Percentiles rank a stretch among this genome's conserved stretches.
Conservation (phyloP, 805 yeast species). For the Kodamaea kaohsiungensis region DNA sequence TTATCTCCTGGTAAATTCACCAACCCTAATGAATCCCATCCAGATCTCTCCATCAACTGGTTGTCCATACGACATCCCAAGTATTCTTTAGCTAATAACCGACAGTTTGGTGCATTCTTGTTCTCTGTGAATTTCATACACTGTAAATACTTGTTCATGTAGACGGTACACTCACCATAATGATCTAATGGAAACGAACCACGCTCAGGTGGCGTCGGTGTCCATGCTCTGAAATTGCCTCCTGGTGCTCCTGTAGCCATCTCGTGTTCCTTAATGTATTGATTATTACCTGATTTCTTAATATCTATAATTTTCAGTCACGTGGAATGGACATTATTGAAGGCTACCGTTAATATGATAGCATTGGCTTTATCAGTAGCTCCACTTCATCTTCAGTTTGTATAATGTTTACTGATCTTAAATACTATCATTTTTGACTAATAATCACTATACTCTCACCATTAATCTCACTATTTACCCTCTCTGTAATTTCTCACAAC, state of each 20-base stretch:
- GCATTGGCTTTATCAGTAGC: too few species aligned
- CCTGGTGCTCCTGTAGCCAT: constrained; percentile 43
- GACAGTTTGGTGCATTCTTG: constrained; percentile 88
- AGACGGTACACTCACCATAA: constrained; percentile 71
- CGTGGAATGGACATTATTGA: too few species aligned
- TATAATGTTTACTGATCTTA: too few species aligned
- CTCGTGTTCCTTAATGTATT: background rate
- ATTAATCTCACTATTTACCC: too few species aligned
- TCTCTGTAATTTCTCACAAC: too few species aligned
- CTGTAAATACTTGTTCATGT: constrained; percentile 72
- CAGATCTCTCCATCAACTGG: constrained; percentile 42
- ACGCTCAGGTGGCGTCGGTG: constrained; percentile 92
- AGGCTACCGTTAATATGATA: too few species aligned
- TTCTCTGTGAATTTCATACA: constrained; percentile 80
- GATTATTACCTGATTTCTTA: background rate
- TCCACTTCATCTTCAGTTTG: too few species aligned
- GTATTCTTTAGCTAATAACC: constrained; percentile 79
- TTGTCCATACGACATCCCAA: constrained; percentile 88
- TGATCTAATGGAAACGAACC: constrained; percentile 97
- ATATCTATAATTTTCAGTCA: too few species aligned
- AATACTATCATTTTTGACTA: too few species aligned
- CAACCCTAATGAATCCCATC: constrained; percentile 46
- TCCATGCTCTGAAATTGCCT: constrained; percentile 37
- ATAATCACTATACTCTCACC: too few species aligned
- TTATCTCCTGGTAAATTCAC: constrained; percentile 41